Percentiles rank a stretch among this genome's conserved stretches.
Conservation (phyloP, 257 asterid genomes). For the Solanum chmielewskii region DNA sequence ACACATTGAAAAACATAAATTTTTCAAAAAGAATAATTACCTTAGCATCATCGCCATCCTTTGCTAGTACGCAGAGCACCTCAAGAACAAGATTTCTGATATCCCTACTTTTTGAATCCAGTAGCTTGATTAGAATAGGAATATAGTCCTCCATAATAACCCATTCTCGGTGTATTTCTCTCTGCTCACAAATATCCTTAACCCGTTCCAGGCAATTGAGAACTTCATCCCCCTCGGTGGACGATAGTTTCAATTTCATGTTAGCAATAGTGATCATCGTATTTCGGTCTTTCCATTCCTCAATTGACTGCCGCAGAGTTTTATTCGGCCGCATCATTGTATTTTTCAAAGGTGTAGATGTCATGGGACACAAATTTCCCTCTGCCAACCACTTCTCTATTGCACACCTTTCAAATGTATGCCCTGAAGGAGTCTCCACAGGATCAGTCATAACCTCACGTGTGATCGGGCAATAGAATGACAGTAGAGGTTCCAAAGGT, state of each 20-base stretch:
- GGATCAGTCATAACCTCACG: slow-evolving; percentile 56
- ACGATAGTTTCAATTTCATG: slow-evolving; percentile 26
- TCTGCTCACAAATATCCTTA: slow-evolving; percentile 42
- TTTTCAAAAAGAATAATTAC: slow-evolving; percentile 11
- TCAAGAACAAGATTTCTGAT: slow-evolving; percentile 36
- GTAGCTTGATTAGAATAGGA: slow-evolving; percentile 38
- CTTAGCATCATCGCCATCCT: slow-evolving; percentile 48
- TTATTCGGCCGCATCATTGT: slow-evolving; percentile 59
- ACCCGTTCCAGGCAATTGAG: slow-evolving; percentile 29
- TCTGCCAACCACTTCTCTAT: slow-evolving; percentile 55
- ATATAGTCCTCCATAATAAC: slow-evolving; percentile 47
- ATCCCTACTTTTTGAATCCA: slow-evolving; percentile 30
- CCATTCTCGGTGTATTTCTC: slow-evolving; percentile 58
- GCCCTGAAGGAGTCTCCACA: slow-evolving; percentile 57
- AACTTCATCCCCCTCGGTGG: slow-evolving; percentile 28
- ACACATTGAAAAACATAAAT: not conserved
- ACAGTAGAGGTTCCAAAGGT: slow-evolving; percentile 41
- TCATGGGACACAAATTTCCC: slow-evolving; percentile 33
- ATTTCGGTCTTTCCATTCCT: slow-evolving; percentile 66
- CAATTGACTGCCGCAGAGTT: slow-evolving; percentile 59
- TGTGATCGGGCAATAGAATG: slow-evolving; percentile 55
- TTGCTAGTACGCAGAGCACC: slow-evolving; percentile 41
- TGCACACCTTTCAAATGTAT: slow-evolving; percentile 48
- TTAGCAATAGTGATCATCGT: slow-evolving; percentile 45
- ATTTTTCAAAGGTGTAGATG: slow-evolving; percentile 22